phyloP scores from a whole-genome alignment of 164 flowering plant species.

The Pachysandra terminalis region DNA sequence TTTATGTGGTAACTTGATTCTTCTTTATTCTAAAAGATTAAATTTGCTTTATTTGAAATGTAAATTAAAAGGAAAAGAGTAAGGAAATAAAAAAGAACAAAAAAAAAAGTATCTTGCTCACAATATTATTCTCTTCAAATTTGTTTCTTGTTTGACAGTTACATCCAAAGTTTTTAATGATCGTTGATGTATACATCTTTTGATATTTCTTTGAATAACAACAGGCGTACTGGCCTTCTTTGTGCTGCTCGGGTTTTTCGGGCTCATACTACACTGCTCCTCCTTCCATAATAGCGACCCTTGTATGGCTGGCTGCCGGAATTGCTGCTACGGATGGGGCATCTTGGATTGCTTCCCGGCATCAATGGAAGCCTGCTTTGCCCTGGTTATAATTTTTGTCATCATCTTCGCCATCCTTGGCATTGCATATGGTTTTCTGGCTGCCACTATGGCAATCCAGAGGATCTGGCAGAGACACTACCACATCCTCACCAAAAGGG shows the following conservation, averaged over 20 bases:
- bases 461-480: constrained; percentile 97
- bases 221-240: constrained; percentile 86
- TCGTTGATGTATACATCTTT: constrained; percentile 5
- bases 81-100: no score
- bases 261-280: constrained; percentile 78
- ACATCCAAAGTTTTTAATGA: no score
- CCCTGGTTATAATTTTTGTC: constrained; percentile 67
- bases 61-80: no score
- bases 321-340: constrained; percentile 97
- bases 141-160: not conserved
- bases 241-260: constrained; percentile 80
- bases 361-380: constrained; percentile 91
- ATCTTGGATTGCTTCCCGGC: constrained; percentile 95
- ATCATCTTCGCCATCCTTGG: constrained; percentile 91
- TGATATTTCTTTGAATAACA: not conserved
- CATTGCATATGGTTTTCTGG: constrained; percentile 91
- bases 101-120: not conserved
- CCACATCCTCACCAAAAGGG: constrained; percentile 94
- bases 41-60: no score
- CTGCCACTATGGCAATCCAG: constrained; percentile 88
- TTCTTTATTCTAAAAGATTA: no score
- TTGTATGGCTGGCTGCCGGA: constrained; percentile 81
- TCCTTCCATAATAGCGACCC: constrained; percentile 67
- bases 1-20: no score
- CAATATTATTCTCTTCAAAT: no score